These are phyloP conservation scores for Aquilaria yunnanensis DNA, from an alignment of 345 rosid species.

Conservation along the genomic window DNA sequence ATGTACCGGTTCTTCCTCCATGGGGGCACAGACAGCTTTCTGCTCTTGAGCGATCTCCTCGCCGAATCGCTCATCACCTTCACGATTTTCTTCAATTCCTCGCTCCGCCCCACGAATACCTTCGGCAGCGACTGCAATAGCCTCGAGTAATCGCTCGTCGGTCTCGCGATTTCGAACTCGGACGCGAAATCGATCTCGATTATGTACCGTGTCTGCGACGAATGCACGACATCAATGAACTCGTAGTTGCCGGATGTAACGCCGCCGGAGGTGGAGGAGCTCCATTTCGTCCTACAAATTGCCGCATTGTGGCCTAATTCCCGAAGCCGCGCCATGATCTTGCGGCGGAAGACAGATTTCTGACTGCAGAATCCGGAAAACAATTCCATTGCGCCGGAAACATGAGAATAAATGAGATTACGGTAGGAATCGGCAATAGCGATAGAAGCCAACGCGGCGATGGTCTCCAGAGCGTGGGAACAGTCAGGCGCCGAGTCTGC, in stretches of 20 bases:
- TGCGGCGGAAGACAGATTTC: constrained; percentile 37
- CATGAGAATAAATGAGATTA: constrained; percentile 33
- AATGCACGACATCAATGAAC: constrained; percentile 64
- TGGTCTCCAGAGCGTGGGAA: constrained; percentile 27
- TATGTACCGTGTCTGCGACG: constrained; percentile 41
- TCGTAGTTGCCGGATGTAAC: constrained; percentile 66
- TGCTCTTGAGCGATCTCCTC: constrained; percentile 53
- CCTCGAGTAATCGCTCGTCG: constrained; percentile 49
- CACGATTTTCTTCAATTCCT: constrained; percentile 57
- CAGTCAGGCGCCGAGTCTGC: constrained; percentile 24
- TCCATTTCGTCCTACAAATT: constrained; percentile 83
- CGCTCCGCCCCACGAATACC: constrained; percentile 52
- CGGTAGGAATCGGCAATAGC: constrained; percentile 36
- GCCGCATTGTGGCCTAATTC: constrained; percentile 85
- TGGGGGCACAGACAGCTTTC: constrained; percentile 65
- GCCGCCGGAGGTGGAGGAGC: constrained; percentile 46
- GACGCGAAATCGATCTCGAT: constrained; percentile 72
- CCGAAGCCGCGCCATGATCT: constrained; percentile 52
- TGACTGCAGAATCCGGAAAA: constrained; percentile 27
- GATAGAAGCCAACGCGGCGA: constrained; percentile 9
- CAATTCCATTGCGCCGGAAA: constrained; percentile 39
- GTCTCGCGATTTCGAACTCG: constrained; percentile 84
- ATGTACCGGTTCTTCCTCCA: constrained; percentile 92
- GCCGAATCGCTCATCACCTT: constrained; percentile 54
- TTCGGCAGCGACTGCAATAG: constrained; percentile 41